Evolutionary conservation across 768 basidiomycete genomes (phyloP), one percentile per base, ranked within the genome.

Genomic region (Sarcodon aspratus): DNA sequence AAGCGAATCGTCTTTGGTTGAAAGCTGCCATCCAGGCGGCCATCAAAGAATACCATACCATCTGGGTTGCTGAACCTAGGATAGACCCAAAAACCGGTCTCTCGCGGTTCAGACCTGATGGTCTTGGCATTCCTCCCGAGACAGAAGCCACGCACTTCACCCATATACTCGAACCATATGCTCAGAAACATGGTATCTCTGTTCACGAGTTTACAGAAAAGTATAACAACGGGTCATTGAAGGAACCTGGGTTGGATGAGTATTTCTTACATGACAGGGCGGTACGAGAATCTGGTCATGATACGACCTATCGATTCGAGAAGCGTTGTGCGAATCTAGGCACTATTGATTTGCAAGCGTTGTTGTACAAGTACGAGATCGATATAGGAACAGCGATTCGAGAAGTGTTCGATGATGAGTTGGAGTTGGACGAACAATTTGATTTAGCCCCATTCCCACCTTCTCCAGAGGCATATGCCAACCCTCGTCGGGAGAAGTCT

Each of bases 91-190:
- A 87, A 67, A 92, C 93, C 12, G 95, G 96, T 21, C 77, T 99
- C 12, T 96, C 94, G 0, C 81, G 96, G 44, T 99, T 83, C 67
- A 82, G 94, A 31, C 95, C 95, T 8, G 90, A 85, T 52, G 96
- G 96, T 11, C 61, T 91, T 9, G 96, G 96, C 31, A 96, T 99
- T 50, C 96, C 95, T 10, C 96, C 96, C 0, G 96, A 99, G 70
- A 99, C 96, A 0, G 96, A 99, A 64, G 96, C 96, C 2, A 86
- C 86, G 7, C 96, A 99, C 69, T 99, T 99, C 66, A 97, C 93
- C 2, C 93, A 96, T 61, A 85, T 98, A 59, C 79, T 99, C 44
- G 91, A 96, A 66, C 96, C 96, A 2, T 98, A 79, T 60, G 96
- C 96, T 33, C 74, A 73, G 47, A 94, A 95, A 67, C 83, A 93